Conservation (phyloP, 441 rosid species). For the Eutrema salsugineum region DNA sequence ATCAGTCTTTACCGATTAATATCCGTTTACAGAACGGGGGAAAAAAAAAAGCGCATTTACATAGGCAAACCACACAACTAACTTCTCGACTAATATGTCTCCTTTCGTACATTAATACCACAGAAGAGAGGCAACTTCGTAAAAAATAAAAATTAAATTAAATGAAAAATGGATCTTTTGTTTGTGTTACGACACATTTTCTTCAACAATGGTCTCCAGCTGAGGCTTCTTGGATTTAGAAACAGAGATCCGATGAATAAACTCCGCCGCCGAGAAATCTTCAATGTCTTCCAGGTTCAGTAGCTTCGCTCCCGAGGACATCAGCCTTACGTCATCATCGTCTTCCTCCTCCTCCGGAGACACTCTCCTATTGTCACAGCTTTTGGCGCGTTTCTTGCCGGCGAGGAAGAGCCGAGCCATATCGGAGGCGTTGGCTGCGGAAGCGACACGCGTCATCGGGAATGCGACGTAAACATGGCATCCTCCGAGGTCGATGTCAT, state of each 20-base stretch:
- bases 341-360: slow-evolving; percentile 31
- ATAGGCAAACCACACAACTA: no score
- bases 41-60: no score
- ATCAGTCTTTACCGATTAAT: background rate
- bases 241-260: slow-evolving; percentile 52
- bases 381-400: slow-evolving; percentile 30
- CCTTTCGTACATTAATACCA: no score
- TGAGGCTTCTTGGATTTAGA: slow-evolving; percentile 72
- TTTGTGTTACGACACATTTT: slow-evolving; percentile 6
- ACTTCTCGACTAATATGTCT: no score
- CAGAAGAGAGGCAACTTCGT: background rate
- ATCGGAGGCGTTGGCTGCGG: slow-evolving; percentile 49
- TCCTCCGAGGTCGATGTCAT: slow-evolving; percentile 39
- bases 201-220: slow-evolving; percentile 67
- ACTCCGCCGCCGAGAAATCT: slow-evolving; percentile 54
- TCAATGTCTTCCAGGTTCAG: slow-evolving; percentile 62
- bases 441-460: slow-evolving; percentile 57
- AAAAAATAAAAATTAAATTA: background rate
- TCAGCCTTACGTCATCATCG: background rate
- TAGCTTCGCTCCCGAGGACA: slow-evolving; percentile 30
- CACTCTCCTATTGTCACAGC: slow-evolving; percentile 36
- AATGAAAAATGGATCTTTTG: background rate
- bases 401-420: slow-evolving; percentile 44
- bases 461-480: slow-evolving; percentile 47
- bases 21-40: no score